These are phyloP conservation scores for Schizochytrium sp. DNA, from an alignment of 108 stramenopile species.

Conservation along the genomic window DNA sequence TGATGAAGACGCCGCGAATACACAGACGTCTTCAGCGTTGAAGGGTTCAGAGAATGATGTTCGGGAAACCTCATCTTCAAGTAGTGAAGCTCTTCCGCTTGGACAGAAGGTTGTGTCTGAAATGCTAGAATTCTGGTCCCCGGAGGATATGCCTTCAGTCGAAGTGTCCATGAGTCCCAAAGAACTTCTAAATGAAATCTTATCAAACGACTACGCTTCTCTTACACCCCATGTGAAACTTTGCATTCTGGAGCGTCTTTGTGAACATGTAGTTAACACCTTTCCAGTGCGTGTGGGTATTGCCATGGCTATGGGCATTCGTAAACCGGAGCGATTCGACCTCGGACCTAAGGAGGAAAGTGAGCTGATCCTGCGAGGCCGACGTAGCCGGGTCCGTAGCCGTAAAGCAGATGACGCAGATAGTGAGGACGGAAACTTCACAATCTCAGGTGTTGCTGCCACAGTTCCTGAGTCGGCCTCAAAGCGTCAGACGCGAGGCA, in stretches of 20 bases:
- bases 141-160: background rate
- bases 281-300: conserved; percentile 22
- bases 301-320: conserved; percentile 29
- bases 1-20: background rate
- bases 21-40: background rate
- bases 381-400: background rate
- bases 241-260: conserved; percentile 21
- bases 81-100: background rate
- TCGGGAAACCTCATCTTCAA: too few relatives aligned
- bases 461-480: background rate
- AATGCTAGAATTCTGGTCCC: background rate
- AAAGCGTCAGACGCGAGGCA: background rate
- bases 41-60: background rate
- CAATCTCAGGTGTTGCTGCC: background rate
- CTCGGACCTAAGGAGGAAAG: background rate
- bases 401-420: background rate
- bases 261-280: conserved; percentile 20
- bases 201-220: background rate
- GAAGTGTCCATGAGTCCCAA: background rate
- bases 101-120: background rate
- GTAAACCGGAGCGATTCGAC: conserved; percentile 22
- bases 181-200: background rate
- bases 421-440: conserved; percentile 24
- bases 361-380: conserved; percentile 20
- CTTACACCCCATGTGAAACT: conserved; percentile 4